Percentiles rank a stretch among this genome's conserved stretches.
These are phyloP conservation scores for Trichoderma oligosporum DNA, from an alignment of 2,329 filamentous ascomycete species.

Conservation along the genomic window DNA sequence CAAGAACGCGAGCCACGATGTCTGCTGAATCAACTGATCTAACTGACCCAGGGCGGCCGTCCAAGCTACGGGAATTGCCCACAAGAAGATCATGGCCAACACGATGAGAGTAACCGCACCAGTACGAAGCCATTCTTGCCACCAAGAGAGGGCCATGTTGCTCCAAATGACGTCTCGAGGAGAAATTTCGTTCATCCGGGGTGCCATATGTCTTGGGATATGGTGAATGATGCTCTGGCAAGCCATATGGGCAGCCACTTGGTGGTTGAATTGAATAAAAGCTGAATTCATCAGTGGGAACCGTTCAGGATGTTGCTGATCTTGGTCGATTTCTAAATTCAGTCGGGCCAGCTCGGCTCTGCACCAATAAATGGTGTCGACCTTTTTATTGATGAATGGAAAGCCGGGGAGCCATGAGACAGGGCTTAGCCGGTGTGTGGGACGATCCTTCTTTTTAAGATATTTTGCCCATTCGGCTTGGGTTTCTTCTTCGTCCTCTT, in stretches of 20 bases:
- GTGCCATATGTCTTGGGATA: slow-evolving; percentile 87
- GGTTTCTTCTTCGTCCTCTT: slow-evolving; percentile 55
- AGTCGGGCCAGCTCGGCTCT: slow-evolving; percentile 80
- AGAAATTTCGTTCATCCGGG: slow-evolving; percentile 87
- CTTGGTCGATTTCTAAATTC: slow-evolving; percentile 86
- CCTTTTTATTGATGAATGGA: slow-evolving; percentile 80
- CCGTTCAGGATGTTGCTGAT: slow-evolving; percentile 79
- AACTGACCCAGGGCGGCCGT: slow-evolving; percentile 80
- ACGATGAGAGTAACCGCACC: slow-evolving; percentile 63
- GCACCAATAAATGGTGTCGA: slow-evolving; percentile 91
- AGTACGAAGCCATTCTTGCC: slow-evolving; percentile 76
- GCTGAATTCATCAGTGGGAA: slow-evolving; percentile 94
- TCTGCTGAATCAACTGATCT: slow-evolving; percentile 60
- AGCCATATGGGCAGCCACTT: slow-evolving; percentile 96
- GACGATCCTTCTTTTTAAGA: slow-evolving; percentile 74
- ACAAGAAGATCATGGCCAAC: slow-evolving; percentile 74
- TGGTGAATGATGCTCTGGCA: slow-evolving; percentile 91
- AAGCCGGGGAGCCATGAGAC: slow-evolving; percentile 71
- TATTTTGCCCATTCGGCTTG: slow-evolving; percentile 78
- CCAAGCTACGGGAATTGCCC: slow-evolving; percentile 87
- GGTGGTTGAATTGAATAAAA: slow-evolving; percentile 97
- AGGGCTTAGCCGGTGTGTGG: slow-evolving; percentile 71
- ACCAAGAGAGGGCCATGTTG: slow-evolving; percentile 95
- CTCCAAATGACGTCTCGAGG: slow-evolving; percentile 94
- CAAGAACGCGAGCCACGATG: slow-evolving; percentile 69